Evolutionary conservation across 140 eudicot species (phyloP), one percentile per base, ranked within the genome.

Genomic region (Stevia rebaudiana): DNA sequence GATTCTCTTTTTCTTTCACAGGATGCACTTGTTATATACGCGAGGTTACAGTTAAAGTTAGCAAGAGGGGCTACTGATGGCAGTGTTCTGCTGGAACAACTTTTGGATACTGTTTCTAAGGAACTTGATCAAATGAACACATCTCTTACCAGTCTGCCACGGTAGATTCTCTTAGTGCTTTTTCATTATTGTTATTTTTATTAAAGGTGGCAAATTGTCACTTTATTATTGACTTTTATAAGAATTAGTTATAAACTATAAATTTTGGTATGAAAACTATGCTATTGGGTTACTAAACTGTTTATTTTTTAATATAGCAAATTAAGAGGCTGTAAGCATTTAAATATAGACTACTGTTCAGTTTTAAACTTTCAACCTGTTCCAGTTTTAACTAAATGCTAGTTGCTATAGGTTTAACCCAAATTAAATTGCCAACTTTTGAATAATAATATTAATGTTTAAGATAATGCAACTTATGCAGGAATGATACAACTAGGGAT

Each of bases 11-110:
- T 49, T 49, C 11, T 51, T 48, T 68, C 42, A 74, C 68, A 84
- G 98, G 99, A 85, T 74, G 79, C 83, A 58, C 76, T 92, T 71
- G 82, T 92, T 70, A 58, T 77, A 61, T 92, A 88, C 56, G 85
- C 82, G 21, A 82, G 83, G 84, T 74, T 92, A 58, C 99, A 92
- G 43, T 51, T 92, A 52, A 89, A 84, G 63, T 74, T 92, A 54
- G 81, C 75, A 25, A 83, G 99, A 78, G 94, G 86, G 19, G 63
- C 74, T 69, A 78, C 70, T 60, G 95, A 88, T 73, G 96, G 86
- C 52, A 61, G 80, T 68, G 69, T 62, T 59, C 70, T 92, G 62
- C 69, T 83, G 33, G 95, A 88, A 76, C 89, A 88, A 73, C 84
- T 92, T 69, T 61, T 79, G 72, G 96, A 88, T 61, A 79, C 85